A percentile compares a stretch with the other conserved stretches of the same genome.
These are phyloP conservation scores for Aspergillus novofumigatus DNA, from an alignment of 2,329 filamentous ascomycete genomes.

Conservation along the genomic window DNA sequence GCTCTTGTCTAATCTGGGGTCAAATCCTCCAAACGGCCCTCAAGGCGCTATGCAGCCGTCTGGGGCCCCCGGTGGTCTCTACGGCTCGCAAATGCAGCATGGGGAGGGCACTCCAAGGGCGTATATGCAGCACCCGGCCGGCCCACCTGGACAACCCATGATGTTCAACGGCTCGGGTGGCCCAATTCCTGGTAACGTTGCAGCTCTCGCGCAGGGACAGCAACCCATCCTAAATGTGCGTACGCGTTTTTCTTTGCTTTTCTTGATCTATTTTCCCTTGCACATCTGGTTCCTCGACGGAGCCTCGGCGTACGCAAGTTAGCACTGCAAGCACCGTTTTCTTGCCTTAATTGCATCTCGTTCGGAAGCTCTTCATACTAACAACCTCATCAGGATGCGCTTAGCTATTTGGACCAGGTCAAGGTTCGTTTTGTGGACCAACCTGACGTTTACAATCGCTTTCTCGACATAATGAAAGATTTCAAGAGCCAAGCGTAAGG, in stretches of 20 bases:
- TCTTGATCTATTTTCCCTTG: not conserved
- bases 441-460: constrained; percentile 94
- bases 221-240: constrained; percentile 72
- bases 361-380: not conserved
- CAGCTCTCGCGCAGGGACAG: constrained; percentile 68
- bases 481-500: constrained; percentile 95
- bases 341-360: not conserved
- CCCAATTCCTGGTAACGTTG: constrained; percentile 48
- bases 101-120: constrained; percentile 51
- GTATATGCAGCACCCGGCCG: constrained; percentile 60
- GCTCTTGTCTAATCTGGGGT: constrained; percentile 70
- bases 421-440: constrained; percentile 97
- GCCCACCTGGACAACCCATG: constrained; percentile 51
- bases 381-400: constrained; percentile 57
- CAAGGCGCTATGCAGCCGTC: constrained; percentile 55
- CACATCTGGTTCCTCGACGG: too few species aligned
- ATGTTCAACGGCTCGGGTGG: constrained; percentile 43
- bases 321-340: not conserved
- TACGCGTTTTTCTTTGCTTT: constrained; percentile 10
- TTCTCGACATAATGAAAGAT: constrained; percentile 99
- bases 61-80: constrained; percentile 60
- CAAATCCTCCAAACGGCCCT: constrained; percentile 52
- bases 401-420: constrained; percentile 96
- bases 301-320: too few species aligned
- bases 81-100: constrained; percentile 64